Evolutionary conservation across 345 rosid genomes (phyloP), one percentile per base, ranked within the genome.

Genomic region (Eucalyptus regnans): DNA sequence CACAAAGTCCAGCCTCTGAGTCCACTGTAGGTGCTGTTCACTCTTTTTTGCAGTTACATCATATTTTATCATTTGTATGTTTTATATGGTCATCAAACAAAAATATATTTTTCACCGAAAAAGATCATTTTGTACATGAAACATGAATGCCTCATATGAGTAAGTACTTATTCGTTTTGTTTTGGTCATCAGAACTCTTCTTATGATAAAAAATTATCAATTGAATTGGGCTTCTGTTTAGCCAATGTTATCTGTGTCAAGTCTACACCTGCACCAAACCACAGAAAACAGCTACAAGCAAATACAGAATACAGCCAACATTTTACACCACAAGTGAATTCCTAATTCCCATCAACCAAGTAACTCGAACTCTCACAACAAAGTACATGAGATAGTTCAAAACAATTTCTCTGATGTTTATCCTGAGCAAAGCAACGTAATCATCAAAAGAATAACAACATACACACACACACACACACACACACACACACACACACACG

Each of bases 381-480:
- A 37, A 18, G 46, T 37, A 71, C 27, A 71, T 9, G 17, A 18
- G 41, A 71, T 33, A 71, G 81, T 5, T 71, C 25, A 6, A 71
- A 71, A 43, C 27, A 37, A 71, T 37, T 71, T 71, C 81, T 71
- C 44, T 37, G 8, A 17, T 33, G 81, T 71, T 71, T 71, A 37
- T 71, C 46, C 46, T 9, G 46, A 71, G 46, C 41, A 71, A 37
- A 23, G 25, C 81, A 17, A 20, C 1, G 2, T 37, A 6, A 71
- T 71, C 44, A 71, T 37, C 81, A 71, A 71, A 43, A 5, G 27
- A 9, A 71, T 33, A 37, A 71, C 81, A 33, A 16, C 23, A 68
- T 16, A 33, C 33, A 33, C 17, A 52, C 3, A 51, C 0, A 51
- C 0, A 41, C 4, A 68, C 9, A 52, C 56, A 52, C 33, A 16